Conservation (phyloP, 768 basidiomycete species). For the Hortiboletus campestris region DNA sequence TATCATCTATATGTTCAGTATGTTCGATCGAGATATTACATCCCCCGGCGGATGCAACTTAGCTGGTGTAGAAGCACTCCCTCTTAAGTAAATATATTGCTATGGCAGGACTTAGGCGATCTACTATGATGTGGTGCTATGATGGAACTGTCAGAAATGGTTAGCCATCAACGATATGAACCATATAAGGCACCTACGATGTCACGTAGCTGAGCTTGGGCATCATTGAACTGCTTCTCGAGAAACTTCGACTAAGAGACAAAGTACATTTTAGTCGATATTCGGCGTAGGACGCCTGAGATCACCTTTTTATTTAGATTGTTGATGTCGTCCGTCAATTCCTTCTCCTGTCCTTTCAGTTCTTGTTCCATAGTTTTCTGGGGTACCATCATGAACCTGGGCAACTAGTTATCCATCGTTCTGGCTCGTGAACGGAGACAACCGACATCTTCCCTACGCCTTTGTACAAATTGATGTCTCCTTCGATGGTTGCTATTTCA, state of each 20-base stretch:
- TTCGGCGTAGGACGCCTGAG: background rate
- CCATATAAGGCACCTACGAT: constrained; percentile 51
- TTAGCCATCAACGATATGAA: constrained; percentile 2
- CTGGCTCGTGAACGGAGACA: background rate
- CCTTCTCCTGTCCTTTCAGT: constrained; percentile 75
- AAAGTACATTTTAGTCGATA: background rate
- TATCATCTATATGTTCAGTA: background rate
- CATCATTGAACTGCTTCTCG: constrained; percentile 91
- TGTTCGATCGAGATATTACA: background rate
- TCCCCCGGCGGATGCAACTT: background rate
- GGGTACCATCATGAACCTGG: constrained; percentile 89
- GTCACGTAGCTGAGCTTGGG: constrained; percentile 81
- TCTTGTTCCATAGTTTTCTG: constrained; percentile 75
- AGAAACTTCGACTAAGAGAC: constrained; percentile 76
- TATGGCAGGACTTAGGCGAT: background rate
- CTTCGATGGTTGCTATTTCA: constrained; percentile 70
- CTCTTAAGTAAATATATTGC: constrained; percentile 8
- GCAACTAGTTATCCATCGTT: background rate
- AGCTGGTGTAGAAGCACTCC: background rate
- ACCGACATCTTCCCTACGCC: constrained; percentile 93
- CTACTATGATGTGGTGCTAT: constrained; percentile 27
- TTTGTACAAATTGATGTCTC: constrained; percentile 82
- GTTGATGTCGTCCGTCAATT: constrained; percentile 77
- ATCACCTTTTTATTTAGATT: constrained; percentile 83
- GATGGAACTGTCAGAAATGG: constrained; percentile 26